Evolutionary conservation across 352 stramenopile species (phyloP).

Genomic region (Phytopythium sindhum): DNA sequence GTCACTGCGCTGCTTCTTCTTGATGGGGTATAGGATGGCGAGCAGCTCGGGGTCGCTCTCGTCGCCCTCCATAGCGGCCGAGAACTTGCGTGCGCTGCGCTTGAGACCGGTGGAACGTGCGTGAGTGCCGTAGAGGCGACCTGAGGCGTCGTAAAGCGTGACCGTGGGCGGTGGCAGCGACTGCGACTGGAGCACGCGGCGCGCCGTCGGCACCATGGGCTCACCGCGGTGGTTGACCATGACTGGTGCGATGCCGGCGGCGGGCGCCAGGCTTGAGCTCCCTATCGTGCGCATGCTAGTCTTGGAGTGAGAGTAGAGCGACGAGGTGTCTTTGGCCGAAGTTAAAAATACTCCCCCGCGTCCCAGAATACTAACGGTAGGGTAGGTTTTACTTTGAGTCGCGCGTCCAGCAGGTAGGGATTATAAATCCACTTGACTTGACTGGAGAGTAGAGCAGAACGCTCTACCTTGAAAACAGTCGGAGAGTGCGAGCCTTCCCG

Average conservation of each 20-base stretch:
- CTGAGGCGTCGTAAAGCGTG: slow-evolving; percentile 3
- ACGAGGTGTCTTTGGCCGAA: not conserved
- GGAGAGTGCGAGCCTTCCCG: slow-evolving; percentile 2
- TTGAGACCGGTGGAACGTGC: not conserved
- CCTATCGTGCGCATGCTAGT: not conserved
- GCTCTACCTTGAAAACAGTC: not conserved
- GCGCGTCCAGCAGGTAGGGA: not conserved
- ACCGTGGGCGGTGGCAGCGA: not conserved
- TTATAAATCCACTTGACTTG: too few relatives aligned
- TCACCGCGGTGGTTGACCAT: slow-evolving; percentile 41
- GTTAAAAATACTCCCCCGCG: slow-evolving; percentile 6
- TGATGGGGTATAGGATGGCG: slow-evolving; percentile 11
- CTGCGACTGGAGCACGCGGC: slow-evolving; percentile 9
- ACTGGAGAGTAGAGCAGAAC: not conserved
- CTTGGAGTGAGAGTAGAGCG: not conserved
- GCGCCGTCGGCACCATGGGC: slow-evolving; percentile 28
- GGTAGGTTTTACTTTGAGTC: not conserved
- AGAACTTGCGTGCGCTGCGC: slow-evolving; percentile 26
- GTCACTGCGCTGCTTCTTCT: slow-evolving; percentile 37
- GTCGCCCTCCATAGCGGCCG: slow-evolving; percentile 25
- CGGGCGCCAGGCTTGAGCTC: slow-evolving; percentile 2
- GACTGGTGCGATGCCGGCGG: slow-evolving; percentile 2
- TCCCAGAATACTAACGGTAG: slow-evolving; percentile 3
- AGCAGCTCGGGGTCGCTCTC: slow-evolving; percentile 9
- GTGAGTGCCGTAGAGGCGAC: too few relatives aligned